Base-by-base conservation (phyloP, 345 rosid species). In the Arabidopsis suecica region DNA sequence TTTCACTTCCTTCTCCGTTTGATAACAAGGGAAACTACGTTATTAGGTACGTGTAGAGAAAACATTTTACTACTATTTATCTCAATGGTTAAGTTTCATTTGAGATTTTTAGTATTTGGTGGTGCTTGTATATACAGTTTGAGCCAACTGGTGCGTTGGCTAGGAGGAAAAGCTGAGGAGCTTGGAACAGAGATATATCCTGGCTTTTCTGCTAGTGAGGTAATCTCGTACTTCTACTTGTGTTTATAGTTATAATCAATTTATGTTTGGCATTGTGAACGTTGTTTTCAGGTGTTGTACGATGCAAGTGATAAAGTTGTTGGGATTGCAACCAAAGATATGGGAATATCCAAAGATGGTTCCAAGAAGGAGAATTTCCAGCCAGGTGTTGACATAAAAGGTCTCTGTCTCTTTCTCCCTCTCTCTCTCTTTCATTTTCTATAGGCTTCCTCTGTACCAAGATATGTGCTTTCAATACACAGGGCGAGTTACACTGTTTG, bases 301-400 rank as follows among this genome's bases (percentile, higher is more conserved):
- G 89, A 88, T 83, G 83, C 75, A 75, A 83, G 81, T 69, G 75
- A 85, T 74, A 80, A 80, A 60, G 97, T 94, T 65, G 69, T 84
- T 74, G 98, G 98, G 56, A 87, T 94, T 80, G 89, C 79, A 78
- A 94, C 98, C 38, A 94, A 86, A 81, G 98, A 94, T 86, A 89
- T 94, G 97, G 98, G 98, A 73, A 86, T 94, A 78, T 84, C 97
- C 22, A 91, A 94, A 88, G 86, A 90, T 84, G 96, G 97, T 62
- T 82, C 90, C 42, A 88, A 83, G 84, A 94, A 91, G 84, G 98
- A 84, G 37, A 94, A 56, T 82, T 94, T 88, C 68, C 98, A 91
- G 80, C 84, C 71, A 40, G 98, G 97, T 51, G 96, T 94, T 34
- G 91, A 80, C 78, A 72, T 94, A 47, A 88, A 86, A 86, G 98